Evolutionary conservation across 2,329 filamentous ascomycete genomes (phyloP), one percentile per base, ranked within the genome.

Genomic region (Aureobasidium leucospermi): DNA sequence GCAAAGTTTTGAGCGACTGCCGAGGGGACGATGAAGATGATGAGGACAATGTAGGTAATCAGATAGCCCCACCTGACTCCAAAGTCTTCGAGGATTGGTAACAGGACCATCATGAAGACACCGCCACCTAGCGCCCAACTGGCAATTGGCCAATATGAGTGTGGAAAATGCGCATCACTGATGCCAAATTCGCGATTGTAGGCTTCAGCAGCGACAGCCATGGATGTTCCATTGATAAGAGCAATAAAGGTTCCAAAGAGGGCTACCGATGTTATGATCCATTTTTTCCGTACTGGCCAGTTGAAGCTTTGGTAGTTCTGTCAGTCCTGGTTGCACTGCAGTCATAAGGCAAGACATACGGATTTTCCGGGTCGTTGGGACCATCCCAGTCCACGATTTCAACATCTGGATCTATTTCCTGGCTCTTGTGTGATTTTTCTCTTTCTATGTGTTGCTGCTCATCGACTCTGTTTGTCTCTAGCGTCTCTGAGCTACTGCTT

Each of bases 341-440:
- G 5, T 41, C 64, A 64, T 6, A 1, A 16, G 28, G 4, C 7
- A 42, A 53, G 2, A 48, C 55, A 34, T 43, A 58, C 11, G 72
- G 72, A 36, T 71, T 72, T 28, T 62, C 66, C 6, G 68, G 65
- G 59, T 74, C 71, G 36, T 67, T 81, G 74, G 82, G 83, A 78
- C 64, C 70, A 74, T 63, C 77, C 81, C 47, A 75, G 70, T 61
- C 61, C 13, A 63, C 61, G 19, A 63, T 61, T n/a, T 59, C 56
- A 9, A 63, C 34, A 29, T 63, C 61, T 16, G 41, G 48, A 31
- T 63, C 56, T 15, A 55, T 51, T 5, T 41, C 39, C n/a, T 61
- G 42, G 36, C 23, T 46, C 13, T 16, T 19, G 13, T 38, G 41
- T 52, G 59, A 47, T 19, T 61, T 60, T 13, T 52, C 47, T 31